A percentile compares a stretch with the other conserved stretches of the same genome.
phyloP scores from a whole-genome alignment of 371 early-diverging fungal genomes.

The Basidiobolus meristosporus region DNA sequence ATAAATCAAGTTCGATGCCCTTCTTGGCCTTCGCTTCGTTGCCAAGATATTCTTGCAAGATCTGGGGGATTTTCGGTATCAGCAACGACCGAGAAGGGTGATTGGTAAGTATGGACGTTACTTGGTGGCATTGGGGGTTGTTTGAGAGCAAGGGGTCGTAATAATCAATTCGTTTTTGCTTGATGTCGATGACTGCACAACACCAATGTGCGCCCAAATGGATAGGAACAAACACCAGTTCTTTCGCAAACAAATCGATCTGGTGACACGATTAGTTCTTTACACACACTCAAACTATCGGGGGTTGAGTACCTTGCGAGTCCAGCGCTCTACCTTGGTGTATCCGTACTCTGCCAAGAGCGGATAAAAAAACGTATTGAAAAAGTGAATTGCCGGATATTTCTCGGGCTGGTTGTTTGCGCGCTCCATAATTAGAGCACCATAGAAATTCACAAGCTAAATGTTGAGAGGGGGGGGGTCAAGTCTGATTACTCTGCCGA shows the following conservation, averaged over 20 bases:
- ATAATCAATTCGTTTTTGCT: constrained; percentile 39
- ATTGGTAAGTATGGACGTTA: constrained; percentile 5
- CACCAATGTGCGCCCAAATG: constrained; percentile 83
- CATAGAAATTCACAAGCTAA: constrained; percentile 76
- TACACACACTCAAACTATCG: not conserved
- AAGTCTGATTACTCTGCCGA: too few relatives aligned
- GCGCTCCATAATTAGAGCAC: constrained; percentile 49
- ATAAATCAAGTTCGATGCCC: constrained; percentile 26
- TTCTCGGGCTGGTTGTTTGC: constrained; percentile 10
- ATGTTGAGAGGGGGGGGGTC: too few relatives aligned
- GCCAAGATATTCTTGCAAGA: constrained; percentile 38
- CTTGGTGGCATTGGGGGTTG: constrained; percentile 23
- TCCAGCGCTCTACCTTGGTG: constrained; percentile 61
- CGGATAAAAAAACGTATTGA: constrained; percentile 78
- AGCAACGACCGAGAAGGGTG: not conserved
- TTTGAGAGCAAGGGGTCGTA: constrained; percentile 72
- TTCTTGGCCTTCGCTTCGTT: constrained; percentile 62
- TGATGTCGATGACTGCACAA: constrained; percentile 57
- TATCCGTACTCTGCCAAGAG: constrained; percentile 51
- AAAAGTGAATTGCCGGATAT: constrained; percentile 50
- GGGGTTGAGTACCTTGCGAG: constrained; percentile 35
- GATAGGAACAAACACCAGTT: constrained; percentile 78
- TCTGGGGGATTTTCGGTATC: constrained; percentile 8
- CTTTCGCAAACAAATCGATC: constrained; percentile 60
- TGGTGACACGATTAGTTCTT: constrained; percentile 5